Conservation (phyloP, 169 alveolate species). For the Plasmodium ovale region DNA sequence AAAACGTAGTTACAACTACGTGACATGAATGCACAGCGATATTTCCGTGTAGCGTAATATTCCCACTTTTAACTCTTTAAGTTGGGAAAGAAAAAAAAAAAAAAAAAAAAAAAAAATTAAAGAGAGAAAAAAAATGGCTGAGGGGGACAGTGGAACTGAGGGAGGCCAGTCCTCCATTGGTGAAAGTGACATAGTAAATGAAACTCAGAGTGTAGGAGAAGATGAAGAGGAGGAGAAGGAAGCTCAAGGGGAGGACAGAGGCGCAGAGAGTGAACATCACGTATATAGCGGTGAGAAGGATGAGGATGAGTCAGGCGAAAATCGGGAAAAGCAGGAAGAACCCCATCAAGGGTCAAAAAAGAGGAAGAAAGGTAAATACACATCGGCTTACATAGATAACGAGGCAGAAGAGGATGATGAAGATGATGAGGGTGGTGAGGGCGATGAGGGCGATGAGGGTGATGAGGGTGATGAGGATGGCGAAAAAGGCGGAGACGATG, state of each 20-base stretch:
- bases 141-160: not conserved
- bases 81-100: not conserved
- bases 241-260: not conserved
- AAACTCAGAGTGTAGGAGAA: too few species aligned
- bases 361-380: not conserved
- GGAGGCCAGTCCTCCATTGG: not conserved
- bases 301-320: not conserved
- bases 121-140: too few species aligned
- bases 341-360: not conserved
- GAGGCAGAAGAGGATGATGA: constrained; percentile 38
- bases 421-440: not conserved
- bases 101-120: not conserved
- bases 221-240: not conserved
- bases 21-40: not conserved
- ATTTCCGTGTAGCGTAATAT: not conserved
- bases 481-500: too few species aligned
- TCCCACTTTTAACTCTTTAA: not conserved
- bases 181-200: not conserved
- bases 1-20: not conserved
- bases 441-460: not conserved
- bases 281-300: not conserved
- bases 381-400: not conserved
- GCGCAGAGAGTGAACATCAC: not conserved
- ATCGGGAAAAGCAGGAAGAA: constrained; percentile 5
- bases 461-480: not conserved